Conservation (phyloP, 192 early-diverging fungal genomes). For the Funneliformis geosporum region DNA sequence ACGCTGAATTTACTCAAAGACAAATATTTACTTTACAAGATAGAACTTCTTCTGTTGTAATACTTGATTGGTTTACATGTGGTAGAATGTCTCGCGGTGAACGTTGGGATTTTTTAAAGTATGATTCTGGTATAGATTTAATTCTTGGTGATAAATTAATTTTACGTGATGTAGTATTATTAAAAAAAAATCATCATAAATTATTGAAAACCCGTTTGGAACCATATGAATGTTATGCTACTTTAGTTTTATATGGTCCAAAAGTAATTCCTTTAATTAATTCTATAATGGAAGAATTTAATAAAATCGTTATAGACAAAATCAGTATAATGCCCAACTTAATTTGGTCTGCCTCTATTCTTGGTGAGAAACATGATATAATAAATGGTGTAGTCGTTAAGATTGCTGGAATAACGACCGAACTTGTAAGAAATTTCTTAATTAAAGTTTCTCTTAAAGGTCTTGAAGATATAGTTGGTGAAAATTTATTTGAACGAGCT, state of each 20-base stretch:
- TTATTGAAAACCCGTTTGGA: slow-evolving; percentile 46
- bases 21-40: slow-evolving; percentile 53
- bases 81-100: slow-evolving; percentile 76
- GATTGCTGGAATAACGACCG: slow-evolving; percentile 31
- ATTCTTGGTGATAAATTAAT: slow-evolving; percentile 35
- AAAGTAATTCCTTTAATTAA: slow-evolving; percentile 7
- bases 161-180: slow-evolving; percentile 53
- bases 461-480: slow-evolving; percentile 23
- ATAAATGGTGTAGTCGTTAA: slow-evolving; percentile 23
- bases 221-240: slow-evolving; percentile 62
- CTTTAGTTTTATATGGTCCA: slow-evolving; percentile 55
- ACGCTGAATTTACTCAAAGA: slow-evolving; percentile 61
- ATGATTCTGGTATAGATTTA: slow-evolving; percentile 44
- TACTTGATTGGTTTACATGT: slow-evolving; percentile 86
- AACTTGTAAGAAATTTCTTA: slow-evolving; percentile 32
- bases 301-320: slow-evolving; percentile 29
- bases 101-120: slow-evolving; percentile 65
- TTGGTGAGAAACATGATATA: background rate
- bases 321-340: slow-evolving; percentile 12
- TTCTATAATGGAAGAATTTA: slow-evolving; percentile 26
- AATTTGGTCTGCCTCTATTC: slow-evolving; percentile 28
- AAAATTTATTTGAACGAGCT: slow-evolving; percentile 27
- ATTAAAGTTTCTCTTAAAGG: slow-evolving; percentile 13
- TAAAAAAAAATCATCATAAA: slow-evolving; percentile 47
- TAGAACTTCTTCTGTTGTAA: slow-evolving; percentile 56